Evolutionary conservation across 805 yeast species (phyloP).

Genomic region (Barnettozyma sp.): DNA sequence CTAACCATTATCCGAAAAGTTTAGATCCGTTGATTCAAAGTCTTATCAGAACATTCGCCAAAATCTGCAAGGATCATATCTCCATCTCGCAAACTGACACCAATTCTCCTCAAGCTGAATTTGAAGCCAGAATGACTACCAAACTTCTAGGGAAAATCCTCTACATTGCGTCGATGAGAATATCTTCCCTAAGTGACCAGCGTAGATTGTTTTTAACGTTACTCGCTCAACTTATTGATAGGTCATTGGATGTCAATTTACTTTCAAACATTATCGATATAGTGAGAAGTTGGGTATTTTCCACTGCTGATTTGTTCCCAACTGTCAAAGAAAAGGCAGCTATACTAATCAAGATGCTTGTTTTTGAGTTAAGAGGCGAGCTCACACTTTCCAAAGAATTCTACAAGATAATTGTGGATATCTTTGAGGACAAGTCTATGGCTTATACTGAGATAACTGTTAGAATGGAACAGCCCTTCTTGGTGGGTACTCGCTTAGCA

Average conservation of each 20-base stretch:
- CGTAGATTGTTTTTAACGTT: slow-evolving; percentile 81
- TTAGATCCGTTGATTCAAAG: slow-evolving; percentile 70
- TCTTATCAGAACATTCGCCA: slow-evolving; percentile 82
- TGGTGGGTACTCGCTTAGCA: slow-evolving; percentile 84
- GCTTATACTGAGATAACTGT: slow-evolving; percentile 85
- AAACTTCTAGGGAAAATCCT: slow-evolving; percentile 68
- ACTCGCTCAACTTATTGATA: slow-evolving; percentile 83
- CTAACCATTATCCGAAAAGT: slow-evolving; percentile 63
- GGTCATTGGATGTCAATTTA: slow-evolving; percentile 72
- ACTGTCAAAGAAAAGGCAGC: slow-evolving; percentile 96
- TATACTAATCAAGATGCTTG: slow-evolving; percentile 85
- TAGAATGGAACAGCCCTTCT: slow-evolving; percentile 92
- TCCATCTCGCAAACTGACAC: slow-evolving; percentile 41
- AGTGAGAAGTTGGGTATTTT: slow-evolving; percentile 86
- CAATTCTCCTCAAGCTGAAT: slow-evolving; percentile 38
- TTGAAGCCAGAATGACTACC: slow-evolving; percentile 76
- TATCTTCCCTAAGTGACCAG: slow-evolving; percentile 86
- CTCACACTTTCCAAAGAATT: slow-evolving; percentile 68
- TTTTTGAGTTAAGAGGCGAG: slow-evolving; percentile 84
- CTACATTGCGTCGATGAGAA: slow-evolving; percentile 71
- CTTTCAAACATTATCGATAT: slow-evolving; percentile 68
- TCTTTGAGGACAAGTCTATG: slow-evolving; percentile 73
- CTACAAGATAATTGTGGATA: slow-evolving; percentile 79
- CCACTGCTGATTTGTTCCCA: slow-evolving; percentile 78
- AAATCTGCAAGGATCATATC: slow-evolving; percentile 82